Percentiles rank a stretch among this genome's conserved stretches.
Evolutionary conservation across 2,329 filamentous ascomycete species (phyloP).

Genomic region (Ceratocystis colombiana): DNA sequence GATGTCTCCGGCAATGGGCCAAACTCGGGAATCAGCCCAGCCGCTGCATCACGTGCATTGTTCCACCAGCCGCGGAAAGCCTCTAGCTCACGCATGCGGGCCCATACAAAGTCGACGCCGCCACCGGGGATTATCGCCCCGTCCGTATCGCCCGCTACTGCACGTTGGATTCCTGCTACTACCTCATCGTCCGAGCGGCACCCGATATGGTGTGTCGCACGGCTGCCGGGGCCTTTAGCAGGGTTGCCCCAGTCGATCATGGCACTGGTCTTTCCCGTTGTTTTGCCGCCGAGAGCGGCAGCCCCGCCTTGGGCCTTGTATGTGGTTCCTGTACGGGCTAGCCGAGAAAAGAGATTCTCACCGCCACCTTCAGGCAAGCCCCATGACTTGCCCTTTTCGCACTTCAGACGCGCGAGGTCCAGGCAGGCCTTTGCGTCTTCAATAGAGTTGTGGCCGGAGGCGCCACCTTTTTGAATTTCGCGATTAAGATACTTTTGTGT

Average conservation of each 20-base stretch:
- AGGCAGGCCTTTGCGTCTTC: slow-evolving; percentile 88
- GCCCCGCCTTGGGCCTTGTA: slow-evolving; percentile 53
- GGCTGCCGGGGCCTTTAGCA: slow-evolving; percentile 45
- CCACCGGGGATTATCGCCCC: slow-evolving; percentile 48
- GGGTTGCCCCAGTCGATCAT: slow-evolving; percentile 88
- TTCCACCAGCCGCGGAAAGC: slow-evolving; percentile 60
- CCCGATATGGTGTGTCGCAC: slow-evolving; percentile 47
- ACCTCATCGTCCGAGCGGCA: slow-evolving; percentile 53
- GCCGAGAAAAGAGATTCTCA: slow-evolving; percentile 81
- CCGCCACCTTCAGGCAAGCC: slow-evolving; percentile 66
- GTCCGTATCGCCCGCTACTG: slow-evolving; percentile 48
- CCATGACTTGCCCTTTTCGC: slow-evolving; percentile 82
- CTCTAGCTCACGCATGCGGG: slow-evolving; percentile 55
- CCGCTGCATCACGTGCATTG: slow-evolving; percentile 38
- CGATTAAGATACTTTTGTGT: slow-evolving; percentile 73
- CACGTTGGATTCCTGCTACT: slow-evolving; percentile 45
- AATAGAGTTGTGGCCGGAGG: slow-evolving; percentile 72
- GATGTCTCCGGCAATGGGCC: slow-evolving; percentile 26
- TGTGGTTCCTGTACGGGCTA: slow-evolving; percentile 53
- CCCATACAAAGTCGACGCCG: slow-evolving; percentile 58
- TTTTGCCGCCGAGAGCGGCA: slow-evolving; percentile 46
- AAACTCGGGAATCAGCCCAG: slow-evolving; percentile 29
- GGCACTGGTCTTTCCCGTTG: slow-evolving; percentile 54
- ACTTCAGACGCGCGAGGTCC: slow-evolving; percentile 90
- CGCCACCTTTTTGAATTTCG: slow-evolving; percentile 76